Evolutionary conservation across 768 basidiomycete genomes (phyloP).

Genomic region (Tulasnella sp.): DNA sequence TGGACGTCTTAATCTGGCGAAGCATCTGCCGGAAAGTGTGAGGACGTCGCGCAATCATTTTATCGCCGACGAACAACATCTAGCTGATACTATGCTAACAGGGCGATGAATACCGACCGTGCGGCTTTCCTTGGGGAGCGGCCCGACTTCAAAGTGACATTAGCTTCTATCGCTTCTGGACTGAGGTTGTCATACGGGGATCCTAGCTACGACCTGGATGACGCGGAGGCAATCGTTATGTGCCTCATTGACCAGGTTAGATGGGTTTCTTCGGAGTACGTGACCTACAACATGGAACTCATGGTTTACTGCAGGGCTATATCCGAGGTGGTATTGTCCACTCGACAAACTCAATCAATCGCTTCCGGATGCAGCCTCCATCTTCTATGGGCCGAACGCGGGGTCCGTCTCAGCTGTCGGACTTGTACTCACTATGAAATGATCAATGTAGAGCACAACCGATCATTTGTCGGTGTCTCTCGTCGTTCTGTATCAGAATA

Average conservation of each 20-base stretch:
- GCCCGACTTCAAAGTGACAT: slow-evolving; percentile 1
- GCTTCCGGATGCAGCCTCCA: neutral
- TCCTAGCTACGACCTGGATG: slow-evolving; percentile 2
- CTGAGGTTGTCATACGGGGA: slow-evolving; percentile 8
- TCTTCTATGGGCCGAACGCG: too few species aligned
- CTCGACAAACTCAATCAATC: neutral
- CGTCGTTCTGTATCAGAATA: too few species aligned
- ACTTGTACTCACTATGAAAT: too few species aligned
- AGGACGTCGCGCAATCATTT: too few species aligned
- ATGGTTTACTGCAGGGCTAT: neutral
- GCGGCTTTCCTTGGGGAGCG: neutral
- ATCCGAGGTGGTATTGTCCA: neutral
- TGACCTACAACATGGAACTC: too few species aligned
- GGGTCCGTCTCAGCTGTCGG: too few species aligned
- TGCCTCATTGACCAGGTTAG: slow-evolving; percentile 14
- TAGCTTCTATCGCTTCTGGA: neutral
- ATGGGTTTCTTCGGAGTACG: too few species aligned
- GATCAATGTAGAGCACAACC: too few species aligned
- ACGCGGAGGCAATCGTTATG: slow-evolving; percentile 4
- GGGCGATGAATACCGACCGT: neutral
- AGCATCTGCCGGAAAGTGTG: slow-evolving; percentile 7
- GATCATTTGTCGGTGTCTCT: too few species aligned
- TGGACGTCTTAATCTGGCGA: slow-evolving; percentile 3
- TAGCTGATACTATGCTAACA: too few species aligned
- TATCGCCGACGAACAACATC: too few species aligned